These are phyloP conservation scores for Vitis rupestris DNA, from an alignment of 164 flowering plant species.

Conservation along the genomic window DNA sequence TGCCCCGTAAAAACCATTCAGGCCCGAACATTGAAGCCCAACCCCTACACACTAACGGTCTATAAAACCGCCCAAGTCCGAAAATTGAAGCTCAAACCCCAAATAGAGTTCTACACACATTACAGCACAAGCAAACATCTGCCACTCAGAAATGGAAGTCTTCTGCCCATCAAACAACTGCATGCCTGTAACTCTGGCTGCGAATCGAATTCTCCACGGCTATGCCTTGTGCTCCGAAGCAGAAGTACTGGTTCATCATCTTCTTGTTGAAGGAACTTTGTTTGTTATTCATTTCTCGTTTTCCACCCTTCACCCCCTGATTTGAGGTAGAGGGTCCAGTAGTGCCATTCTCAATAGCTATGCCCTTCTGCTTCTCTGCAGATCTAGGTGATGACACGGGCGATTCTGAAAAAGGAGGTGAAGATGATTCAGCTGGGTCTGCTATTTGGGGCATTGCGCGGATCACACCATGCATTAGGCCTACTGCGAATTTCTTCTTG, in stretches of 20 bases:
- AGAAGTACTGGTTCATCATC: constrained; percentile 72
- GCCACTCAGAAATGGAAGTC: neutral
- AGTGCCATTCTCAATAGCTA: constrained; percentile 5
- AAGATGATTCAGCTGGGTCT: constrained; percentile 28
- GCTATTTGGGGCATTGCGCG: constrained; percentile 35
- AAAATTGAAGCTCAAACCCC: too few relatives aligned
- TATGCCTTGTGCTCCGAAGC: constrained; percentile 72
- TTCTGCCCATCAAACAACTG: constrained; percentile 14
- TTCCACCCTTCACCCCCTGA: constrained; percentile 13
- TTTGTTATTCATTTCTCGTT: constrained; percentile 17
- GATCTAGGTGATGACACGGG: constrained; percentile 42
- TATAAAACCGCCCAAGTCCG: too few relatives aligned
- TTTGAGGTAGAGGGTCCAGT: constrained; percentile 14
- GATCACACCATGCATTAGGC: constrained; percentile 46
- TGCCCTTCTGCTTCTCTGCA: constrained; percentile 27
- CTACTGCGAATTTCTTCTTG: constrained; percentile 37
- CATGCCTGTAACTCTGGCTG: constrained; percentile 13
- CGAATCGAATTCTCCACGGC: constrained; percentile 39
- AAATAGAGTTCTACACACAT: too few relatives aligned
- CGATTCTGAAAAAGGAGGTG: constrained; percentile 43
- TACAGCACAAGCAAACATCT: neutral
- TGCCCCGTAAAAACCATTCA: too few relatives aligned
- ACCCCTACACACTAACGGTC: too few relatives aligned
- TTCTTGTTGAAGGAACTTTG: constrained; percentile 38
- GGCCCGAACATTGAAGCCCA: too few relatives aligned